These are phyloP conservation scores for Brassica juncea DNA, from an alignment of 345 rosid species.

Conservation along the genomic window DNA sequence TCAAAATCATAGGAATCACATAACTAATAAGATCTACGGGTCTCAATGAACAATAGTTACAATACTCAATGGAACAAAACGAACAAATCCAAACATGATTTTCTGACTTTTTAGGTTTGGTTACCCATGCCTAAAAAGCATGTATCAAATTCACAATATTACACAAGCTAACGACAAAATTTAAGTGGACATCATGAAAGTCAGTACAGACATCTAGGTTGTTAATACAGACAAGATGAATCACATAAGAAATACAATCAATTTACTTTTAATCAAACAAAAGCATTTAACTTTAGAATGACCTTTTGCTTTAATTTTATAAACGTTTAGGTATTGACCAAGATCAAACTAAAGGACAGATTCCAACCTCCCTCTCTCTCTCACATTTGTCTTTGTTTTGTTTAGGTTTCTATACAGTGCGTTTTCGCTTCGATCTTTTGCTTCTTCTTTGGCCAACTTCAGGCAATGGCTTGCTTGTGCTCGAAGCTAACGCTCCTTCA, in stretches of 20 bases:
- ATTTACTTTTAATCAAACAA: slow-evolving; percentile 19
- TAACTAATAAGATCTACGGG: too few relatives aligned
- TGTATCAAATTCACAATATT: not conserved
- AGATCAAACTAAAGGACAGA: slow-evolving; percentile 26
- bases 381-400: slow-evolving; percentile 10
- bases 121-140: not conserved
- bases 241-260: slow-evolving; percentile 16
- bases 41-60: too few relatives aligned
- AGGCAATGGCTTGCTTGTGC: slow-evolving; percentile 58
- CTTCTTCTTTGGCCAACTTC: slow-evolving; percentile 70
- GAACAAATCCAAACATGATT: too few relatives aligned
- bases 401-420: slow-evolving; percentile 56
- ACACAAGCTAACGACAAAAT: not conserved
- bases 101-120: too few relatives aligned
- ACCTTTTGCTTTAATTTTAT: slow-evolving; percentile 16
- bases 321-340: slow-evolving; percentile 16
- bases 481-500: slow-evolving; percentile 74
- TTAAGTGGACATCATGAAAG: not conserved
- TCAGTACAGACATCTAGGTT: slow-evolving; percentile 24
- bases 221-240: slow-evolving; percentile 6
- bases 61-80: too few relatives aligned
- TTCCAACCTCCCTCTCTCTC: slow-evolving; percentile 6
- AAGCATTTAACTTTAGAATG: slow-evolving; percentile 20
- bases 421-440: slow-evolving; percentile 87
- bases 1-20: not conserved